Percentiles rank a stretch among this genome's conserved stretches.
Conservation (phyloP, 2,329 filamentous ascomycete genomes). For the Pseudonectria foliicola region DNA sequence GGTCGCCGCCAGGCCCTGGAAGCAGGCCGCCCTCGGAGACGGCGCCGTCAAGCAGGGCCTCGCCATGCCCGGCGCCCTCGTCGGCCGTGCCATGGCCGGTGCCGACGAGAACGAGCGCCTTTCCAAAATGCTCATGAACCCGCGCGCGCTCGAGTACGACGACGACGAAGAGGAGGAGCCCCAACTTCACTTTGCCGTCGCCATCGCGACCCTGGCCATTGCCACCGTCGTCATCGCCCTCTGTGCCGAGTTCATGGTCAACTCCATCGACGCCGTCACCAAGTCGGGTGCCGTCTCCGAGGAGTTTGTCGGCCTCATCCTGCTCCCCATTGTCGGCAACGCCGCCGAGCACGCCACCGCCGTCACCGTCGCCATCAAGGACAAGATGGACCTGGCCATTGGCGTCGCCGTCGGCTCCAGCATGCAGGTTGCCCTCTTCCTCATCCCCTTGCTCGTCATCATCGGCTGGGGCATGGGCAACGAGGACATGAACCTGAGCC, state of each 20-base stretch:
- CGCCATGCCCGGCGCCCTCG: slow-evolving; percentile 32
- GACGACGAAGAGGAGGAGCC: slow-evolving; percentile 68
- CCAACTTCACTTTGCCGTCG: slow-evolving; percentile 64
- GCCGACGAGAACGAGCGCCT: slow-evolving; percentile 35
- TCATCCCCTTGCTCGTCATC: slow-evolving; percentile 69
- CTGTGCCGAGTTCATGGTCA: slow-evolving; percentile 73
- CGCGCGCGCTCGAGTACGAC: slow-evolving; percentile 29
- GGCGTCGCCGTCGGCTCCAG: slow-evolving; percentile 73
- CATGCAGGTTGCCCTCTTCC: slow-evolving; percentile 74
- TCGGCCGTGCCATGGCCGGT: slow-evolving; percentile 27
- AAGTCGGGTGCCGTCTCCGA: slow-evolving; percentile 53
- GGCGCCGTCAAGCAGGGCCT: slow-evolving; percentile 34
- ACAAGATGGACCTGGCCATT: slow-evolving; percentile 80
- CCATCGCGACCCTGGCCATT: slow-evolving; percentile 61
- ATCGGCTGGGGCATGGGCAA: slow-evolving; percentile 69
- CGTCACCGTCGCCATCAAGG: slow-evolving; percentile 72
- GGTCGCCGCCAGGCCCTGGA: slow-evolving; percentile 52
- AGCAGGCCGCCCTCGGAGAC: slow-evolving; percentile 19
- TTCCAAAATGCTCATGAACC: slow-evolving; percentile 38
- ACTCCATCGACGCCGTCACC: slow-evolving; percentile 63
- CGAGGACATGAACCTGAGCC: slow-evolving; percentile 72
- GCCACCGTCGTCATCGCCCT: slow-evolving; percentile 75
- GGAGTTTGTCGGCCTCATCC: slow-evolving; percentile 73
- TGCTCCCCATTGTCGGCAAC: slow-evolving; percentile 77
- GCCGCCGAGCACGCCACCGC: slow-evolving; percentile 77